Base-by-base conservation (phyloP, 2,329 filamentous ascomycete species). In the Phyllosticta ampelicida region DNA sequence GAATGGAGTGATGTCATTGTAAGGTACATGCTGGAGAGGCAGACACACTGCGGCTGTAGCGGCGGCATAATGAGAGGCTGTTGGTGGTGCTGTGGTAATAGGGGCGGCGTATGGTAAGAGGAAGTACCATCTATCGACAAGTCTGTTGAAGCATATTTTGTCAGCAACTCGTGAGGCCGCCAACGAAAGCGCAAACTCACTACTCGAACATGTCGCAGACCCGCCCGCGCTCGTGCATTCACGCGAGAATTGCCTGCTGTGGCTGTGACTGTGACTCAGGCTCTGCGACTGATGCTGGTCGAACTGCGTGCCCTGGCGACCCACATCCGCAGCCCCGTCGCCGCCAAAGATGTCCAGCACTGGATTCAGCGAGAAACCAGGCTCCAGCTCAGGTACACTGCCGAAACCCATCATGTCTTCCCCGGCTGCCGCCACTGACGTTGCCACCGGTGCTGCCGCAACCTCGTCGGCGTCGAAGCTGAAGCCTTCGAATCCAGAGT, bases 11-110 rank as follows among this genome's bases (percentile, higher is more conserved):
- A 71, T 18, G 68, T 70, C 20, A 78, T 65, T 1, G 72, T 72
- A 2, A 78, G 67, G 62, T 77, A 78, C 58, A 75, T 73, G n/a
- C 70, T 69, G 9, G 72, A 73, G 30, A 78, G 71, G 61, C 77
- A 79, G 54, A 71, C 70, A 63, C 76, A 78, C 13, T 65, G 65
- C 18, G 54, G 48, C 4, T 30, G 19, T 11, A n/a, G 18, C 10
- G 57, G 23, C 1, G 53, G 19, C 29, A 52, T 6, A 28, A 58
- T 13, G 26, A 54, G 50, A 29, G 51, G 36, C 13, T 44, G 36
- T 44, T 44, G 13, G 36, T 44, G 36, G n/a, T 44, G 36, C n/a
- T 6, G 36, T n/a, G 36, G 13, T 8, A n/a, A 16, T 16, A 44
- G 3, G 11, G 36, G 36, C 36, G 36, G 36, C 36, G 36, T 44